Base-by-base conservation (phyloP, 352 stramenopile genomes). In the Globisporangium heterothallicum region DNA sequence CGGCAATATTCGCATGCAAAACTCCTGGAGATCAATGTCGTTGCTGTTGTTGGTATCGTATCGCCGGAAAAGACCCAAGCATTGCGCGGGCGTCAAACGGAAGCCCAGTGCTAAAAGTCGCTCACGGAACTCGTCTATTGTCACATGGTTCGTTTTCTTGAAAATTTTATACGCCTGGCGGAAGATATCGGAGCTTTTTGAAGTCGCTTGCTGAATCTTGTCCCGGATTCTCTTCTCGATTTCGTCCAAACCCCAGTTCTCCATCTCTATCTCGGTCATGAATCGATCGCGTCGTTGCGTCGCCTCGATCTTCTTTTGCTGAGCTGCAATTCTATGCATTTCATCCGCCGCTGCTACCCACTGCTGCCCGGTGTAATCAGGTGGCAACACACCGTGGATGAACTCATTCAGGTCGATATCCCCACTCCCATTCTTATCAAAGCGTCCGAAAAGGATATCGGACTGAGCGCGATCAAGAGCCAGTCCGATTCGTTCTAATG, bases 361-460 rank as follows among this genome's bases (percentile, higher is more conserved):
- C 18, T 83, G 81, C 0, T 69, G 69, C 0, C 78, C 74, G 14
- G 64, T 86, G 54, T 92, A 92, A 42, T 92, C 81, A 1, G 76
- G 74, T 22, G 81, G 76, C 0, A 92, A 53, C 4, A 92, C 69
- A 2, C 78, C 76, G 40, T 88, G 78, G 52, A 92, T 88, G 49
- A 92, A 92, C 55, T 92, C 81, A 41, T 87, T 72, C 18, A 92
- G 45, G 38, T 92, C 81, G 53, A 92, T 88, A 24, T 86, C 81
- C 3, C 81, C 81, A 43, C 78, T 90, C 16, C 76, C 75, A 44
- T 92, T 66, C 26, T 65, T 72, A 45, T 92, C 81, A 48, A 86
- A 92, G 0, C 80, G 74, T 29, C 64, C 58, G 47, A 92, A 92
- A 4, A 92, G 52, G 12, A 81, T 58, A 27, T 87, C 72, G 0